phyloP scores from a whole-genome alignment of 1,284 basidiomycete species.

The Microbotryum lychnidis-dioicae region DNA sequence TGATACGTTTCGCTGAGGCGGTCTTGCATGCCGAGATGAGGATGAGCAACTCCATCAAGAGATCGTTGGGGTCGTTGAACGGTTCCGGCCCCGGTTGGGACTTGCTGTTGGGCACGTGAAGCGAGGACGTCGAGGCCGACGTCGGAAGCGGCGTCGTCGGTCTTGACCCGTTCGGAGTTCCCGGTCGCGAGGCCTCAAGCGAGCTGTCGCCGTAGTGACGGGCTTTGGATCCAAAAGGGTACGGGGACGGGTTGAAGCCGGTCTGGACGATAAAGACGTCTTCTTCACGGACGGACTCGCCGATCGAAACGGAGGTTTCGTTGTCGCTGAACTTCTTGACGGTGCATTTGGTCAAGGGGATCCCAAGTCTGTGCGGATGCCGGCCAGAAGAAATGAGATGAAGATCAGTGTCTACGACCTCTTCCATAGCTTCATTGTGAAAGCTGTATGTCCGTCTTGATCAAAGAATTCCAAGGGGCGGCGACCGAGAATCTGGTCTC shows the following conservation, averaged over 20 bases:
- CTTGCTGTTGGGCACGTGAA: not conserved
- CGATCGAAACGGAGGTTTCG: slow-evolving; percentile 41
- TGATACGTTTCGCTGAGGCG: slow-evolving; percentile 89
- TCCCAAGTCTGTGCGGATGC: slow-evolving; percentile 61
- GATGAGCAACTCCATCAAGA: slow-evolving; percentile 60
- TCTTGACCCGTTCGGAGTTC: slow-evolving; percentile 14
- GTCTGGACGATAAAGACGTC: slow-evolving; percentile 91
- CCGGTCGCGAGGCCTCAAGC: slow-evolving; percentile 49
- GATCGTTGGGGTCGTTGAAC: slow-evolving; percentile 41
- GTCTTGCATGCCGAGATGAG: slow-evolving; percentile 79
- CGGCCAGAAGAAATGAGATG: not conserved
- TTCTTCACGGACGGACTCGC: slow-evolving; percentile 92
- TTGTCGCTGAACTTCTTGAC: slow-evolving; percentile 80
- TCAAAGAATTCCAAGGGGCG: not conserved
- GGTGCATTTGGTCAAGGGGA: slow-evolving; percentile 78
- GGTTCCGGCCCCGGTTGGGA: slow-evolving; percentile 20
- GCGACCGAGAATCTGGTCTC: too few species aligned
- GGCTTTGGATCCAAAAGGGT: slow-evolving; percentile 27
- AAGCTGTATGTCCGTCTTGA: too few species aligned
- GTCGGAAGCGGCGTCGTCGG: not conserved
- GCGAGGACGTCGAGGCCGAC: slow-evolving; percentile 19
- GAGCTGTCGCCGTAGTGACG: slow-evolving; percentile 40
- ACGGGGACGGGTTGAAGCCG: slow-evolving; percentile 38
- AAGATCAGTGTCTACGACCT: not conserved
- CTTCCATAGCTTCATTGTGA: not conserved